Percentiles rank a stretch among this genome's conserved stretches.
phyloP scores from a whole-genome alignment of 2,329 filamentous ascomycete species.

The Microsporum canis region DNA sequence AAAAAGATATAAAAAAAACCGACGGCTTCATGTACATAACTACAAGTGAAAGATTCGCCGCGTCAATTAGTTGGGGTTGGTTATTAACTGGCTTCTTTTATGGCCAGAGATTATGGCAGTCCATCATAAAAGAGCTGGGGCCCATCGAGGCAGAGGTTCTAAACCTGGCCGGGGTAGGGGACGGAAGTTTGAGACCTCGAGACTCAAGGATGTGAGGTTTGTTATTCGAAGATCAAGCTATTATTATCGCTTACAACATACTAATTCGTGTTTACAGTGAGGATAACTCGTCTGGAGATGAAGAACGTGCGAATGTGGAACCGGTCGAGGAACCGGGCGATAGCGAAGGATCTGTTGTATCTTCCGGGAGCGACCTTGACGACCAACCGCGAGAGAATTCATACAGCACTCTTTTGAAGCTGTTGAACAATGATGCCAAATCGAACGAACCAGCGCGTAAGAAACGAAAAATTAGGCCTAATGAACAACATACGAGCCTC shows the following conservation, averaged over 20 bases:
- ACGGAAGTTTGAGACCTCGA: conserved; percentile 26
- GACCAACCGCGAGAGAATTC: conserved; percentile 33
- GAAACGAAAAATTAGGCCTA: conserved; percentile 38
- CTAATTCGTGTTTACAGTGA: neutral
- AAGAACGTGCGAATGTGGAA: neutral
- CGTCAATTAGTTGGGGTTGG: neutral
- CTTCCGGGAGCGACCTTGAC: conserved; percentile 36
- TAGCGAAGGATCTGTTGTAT: conserved; percentile 17
- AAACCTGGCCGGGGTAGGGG: conserved; percentile 2
- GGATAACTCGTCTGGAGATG: neutral
- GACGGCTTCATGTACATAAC: conserved; percentile 5
- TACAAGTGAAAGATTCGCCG: neutral
- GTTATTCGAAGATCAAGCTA: neutral
- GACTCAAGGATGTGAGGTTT: conserved; percentile 16
- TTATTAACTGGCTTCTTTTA: neutral
- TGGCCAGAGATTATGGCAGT: neutral
- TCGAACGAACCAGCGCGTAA: conserved; percentile 39
- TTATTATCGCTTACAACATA: neutral
- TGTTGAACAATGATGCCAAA: conserved; percentile 37
- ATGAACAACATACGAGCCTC: conserved; percentile 20
- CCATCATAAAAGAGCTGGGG: neutral
- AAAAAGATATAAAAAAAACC: conserved; percentile 11
- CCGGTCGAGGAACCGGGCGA: conserved; percentile 18
- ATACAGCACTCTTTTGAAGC: conserved; percentile 47
- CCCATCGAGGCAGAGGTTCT: neutral